Evolutionary conservation across 1,284 basidiomycete genomes (phyloP).

Genomic region (Waitea zeae): DNA sequence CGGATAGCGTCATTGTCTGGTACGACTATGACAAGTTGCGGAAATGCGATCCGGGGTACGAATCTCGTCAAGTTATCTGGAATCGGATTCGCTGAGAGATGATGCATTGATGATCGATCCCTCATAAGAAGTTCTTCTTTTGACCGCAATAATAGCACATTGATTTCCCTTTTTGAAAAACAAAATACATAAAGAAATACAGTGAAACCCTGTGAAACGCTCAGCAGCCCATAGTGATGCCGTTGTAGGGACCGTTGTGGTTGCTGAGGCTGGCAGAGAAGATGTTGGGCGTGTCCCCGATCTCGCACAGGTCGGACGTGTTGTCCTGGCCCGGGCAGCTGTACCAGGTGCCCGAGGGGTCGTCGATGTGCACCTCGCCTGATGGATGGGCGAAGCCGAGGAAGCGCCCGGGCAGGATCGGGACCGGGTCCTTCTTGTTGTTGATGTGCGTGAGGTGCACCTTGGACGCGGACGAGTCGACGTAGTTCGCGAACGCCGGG

Average conservation of each 20-base stretch:
- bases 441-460: slow-evolving; percentile 14
- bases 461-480: slow-evolving; percentile 7
- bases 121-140: no score
- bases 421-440: slow-evolving; percentile 19
- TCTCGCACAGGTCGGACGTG: slow-evolving; percentile 25
- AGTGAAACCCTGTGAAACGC: no score
- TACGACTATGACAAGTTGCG: slow-evolving; percentile 50
- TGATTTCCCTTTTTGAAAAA: no score
- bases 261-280: slow-evolving; percentile 22
- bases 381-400: slow-evolving; percentile 16
- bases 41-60: slow-evolving; percentile 43
- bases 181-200: no score
- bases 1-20: slow-evolving; percentile 51
- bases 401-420: slow-evolving; percentile 15
- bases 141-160: no score
- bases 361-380: slow-evolving; percentile 18
- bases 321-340: slow-evolving; percentile 11
- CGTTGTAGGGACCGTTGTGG: slow-evolving; percentile 43
- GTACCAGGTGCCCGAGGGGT: slow-evolving; percentile 10
- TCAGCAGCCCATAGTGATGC: slow-evolving; percentile 31
- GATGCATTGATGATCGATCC: no score
- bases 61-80: slow-evolving; percentile 13
- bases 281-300: slow-evolving; percentile 35
- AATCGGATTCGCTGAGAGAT: no score
- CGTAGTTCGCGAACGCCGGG: slow-evolving; percentile 9